Conservation (phyloP, 352 stramenopile species). For the Globisporangium emineosum region DNA sequence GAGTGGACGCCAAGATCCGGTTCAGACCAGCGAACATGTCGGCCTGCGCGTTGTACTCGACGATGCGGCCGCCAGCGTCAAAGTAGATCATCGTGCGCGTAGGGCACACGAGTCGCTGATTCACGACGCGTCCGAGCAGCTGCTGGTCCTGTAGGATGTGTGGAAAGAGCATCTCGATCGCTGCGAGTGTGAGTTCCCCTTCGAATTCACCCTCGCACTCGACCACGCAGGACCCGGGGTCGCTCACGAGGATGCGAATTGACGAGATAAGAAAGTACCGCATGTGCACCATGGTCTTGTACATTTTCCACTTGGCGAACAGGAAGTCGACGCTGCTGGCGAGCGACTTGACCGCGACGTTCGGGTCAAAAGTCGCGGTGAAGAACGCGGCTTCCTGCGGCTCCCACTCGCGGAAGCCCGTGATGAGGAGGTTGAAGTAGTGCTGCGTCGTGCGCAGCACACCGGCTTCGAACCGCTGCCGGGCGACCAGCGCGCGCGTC, state of each 20-base stretch:
- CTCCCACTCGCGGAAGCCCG: constrained; percentile 17
- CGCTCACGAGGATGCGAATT: constrained; percentile 19
- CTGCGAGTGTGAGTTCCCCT: constrained; percentile 10
- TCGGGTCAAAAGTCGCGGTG: constrained; percentile 15
- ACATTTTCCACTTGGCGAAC: constrained; percentile 42
- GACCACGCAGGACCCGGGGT: constrained; percentile 5
- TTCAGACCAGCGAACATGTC: neutral
- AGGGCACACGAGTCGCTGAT: constrained; percentile 13
- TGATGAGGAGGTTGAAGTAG: constrained; percentile 36
- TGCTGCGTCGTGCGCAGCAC: constrained; percentile 15
- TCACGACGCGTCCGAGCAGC: constrained; percentile 12
- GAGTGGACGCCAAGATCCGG: neutral
- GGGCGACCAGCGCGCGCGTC: constrained; percentile 1
- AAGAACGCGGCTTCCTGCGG: constrained; percentile 23
- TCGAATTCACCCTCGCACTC: constrained; percentile 13
- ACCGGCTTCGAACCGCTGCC: neutral
- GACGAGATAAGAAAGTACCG: constrained; percentile 21
- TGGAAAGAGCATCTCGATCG: constrained; percentile 18
- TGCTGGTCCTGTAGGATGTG: neutral
- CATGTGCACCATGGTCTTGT: constrained; percentile 39
- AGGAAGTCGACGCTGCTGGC: constrained; percentile 23
- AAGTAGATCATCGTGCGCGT: constrained; percentile 21
- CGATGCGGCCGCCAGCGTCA: neutral
- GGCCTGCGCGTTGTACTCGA: neutral
- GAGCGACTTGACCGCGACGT: constrained; percentile 22